Base-by-base conservation (phyloP, 805 yeast genomes). In the Saccharomyces paradoxus region DNA sequence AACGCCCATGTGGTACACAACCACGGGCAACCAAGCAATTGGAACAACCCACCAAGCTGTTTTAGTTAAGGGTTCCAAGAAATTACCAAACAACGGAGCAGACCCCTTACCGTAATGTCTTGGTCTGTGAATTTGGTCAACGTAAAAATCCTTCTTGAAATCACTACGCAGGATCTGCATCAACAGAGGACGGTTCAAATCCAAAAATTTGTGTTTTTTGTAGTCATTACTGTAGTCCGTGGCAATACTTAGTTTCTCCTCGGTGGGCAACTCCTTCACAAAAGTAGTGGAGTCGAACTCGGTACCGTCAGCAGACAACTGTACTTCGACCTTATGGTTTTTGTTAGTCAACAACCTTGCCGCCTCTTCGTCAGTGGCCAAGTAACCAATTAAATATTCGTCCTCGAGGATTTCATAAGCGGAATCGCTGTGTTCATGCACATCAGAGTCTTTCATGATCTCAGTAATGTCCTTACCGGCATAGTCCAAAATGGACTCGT, bases 41-140 rank as follows among this genome's bases (percentile, higher is more conserved):
- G 99, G 99, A 22, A 94, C 86, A 26, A 89, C 86, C 80, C 84
- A 94, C 98, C 98, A 94, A 12, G 97, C 86, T 2, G 99, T 94
- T 65, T 86, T 76, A 7, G 96, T 83, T 27, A 94, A 67, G 4
- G 97, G 97, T 73, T 94, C 99, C 56, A 94, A 75, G 71, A 92
- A 87, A 72, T 91, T 90, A 50, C 99, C 99, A 71, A 94, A 94
- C 53, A 94, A 70, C 6, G 91, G 97, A 12, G 99, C 99, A 2
- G 97, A 89, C 10, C 97, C 97, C 68, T 90, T 84, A 60, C 98
- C 98, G 68, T 91, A 94, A 71, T 94, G 99, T 69, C 99, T 84
- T 53, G 99, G 99, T 72, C 97, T 83, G 71, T 94, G 99, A 47
- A 94, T 94, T 73, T 94, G 97, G 68, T 90, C 96, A 66, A 94